Evolutionary conservation across 2,329 filamentous ascomycete species (phyloP).

Genomic region (Diplocarpon rosae): DNA sequence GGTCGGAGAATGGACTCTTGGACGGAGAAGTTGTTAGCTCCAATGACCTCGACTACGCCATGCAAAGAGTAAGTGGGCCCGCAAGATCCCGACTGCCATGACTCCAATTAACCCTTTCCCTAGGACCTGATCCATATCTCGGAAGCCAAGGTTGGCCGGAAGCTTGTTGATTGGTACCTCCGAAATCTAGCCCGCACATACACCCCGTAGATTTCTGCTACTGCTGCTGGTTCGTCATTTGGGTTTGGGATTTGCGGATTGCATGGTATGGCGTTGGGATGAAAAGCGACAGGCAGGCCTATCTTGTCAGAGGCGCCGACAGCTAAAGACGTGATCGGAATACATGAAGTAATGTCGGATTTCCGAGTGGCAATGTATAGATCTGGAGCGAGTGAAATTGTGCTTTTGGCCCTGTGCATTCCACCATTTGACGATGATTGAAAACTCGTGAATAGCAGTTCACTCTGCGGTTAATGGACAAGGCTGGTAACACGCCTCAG

Average conservation of each 20-base stretch:
- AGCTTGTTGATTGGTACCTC: constrained; percentile 98
- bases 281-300: constrained; percentile 5
- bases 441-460: not conserved
- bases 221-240: constrained; percentile 11
- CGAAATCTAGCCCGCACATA: constrained; percentile 94
- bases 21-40: constrained; percentile 90
- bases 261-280: constrained; percentile 26
- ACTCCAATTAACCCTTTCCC: constrained; percentile 13
- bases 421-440: constrained; percentile 4
- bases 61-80: constrained; percentile 66
- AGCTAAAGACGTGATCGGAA: constrained; percentile 3
- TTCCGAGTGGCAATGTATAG: constrained; percentile 5
- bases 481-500: not conserved
- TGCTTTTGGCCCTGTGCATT: not conserved
- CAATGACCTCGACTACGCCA: constrained; percentile 92
- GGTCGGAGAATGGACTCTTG: constrained; percentile 79
- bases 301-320: constrained; percentile 2
- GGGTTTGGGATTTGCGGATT: constrained; percentile 16
- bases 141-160: constrained; percentile 94
- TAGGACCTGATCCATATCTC: constrained; percentile 97
- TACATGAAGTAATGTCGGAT: constrained; percentile 2
- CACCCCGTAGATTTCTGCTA: constrained; percentile 34
- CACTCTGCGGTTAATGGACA: not conserved
- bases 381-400: constrained; percentile 1
- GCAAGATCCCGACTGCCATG: not conserved